Evolutionary conservation across 805 yeast species (phyloP).

Genomic region (Lipomyces yamadae): DNA sequence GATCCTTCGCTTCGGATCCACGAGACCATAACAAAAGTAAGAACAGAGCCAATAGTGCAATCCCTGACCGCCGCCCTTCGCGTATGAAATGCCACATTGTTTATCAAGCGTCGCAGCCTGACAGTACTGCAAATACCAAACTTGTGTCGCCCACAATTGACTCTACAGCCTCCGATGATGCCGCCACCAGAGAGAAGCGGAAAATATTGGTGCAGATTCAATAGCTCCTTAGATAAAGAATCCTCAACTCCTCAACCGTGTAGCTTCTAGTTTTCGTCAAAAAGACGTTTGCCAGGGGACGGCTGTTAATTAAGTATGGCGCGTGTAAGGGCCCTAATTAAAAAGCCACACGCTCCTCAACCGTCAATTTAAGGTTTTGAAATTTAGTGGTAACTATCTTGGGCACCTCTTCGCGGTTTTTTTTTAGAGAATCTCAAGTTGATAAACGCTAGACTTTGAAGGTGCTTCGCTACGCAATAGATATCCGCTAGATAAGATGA

Average conservation of each 20-base stretch:
- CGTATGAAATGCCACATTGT: background rate
- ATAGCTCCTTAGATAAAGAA: background rate
- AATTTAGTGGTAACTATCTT: no score
- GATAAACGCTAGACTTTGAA: no score
- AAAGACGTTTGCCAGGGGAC: no score
- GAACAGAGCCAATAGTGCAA: background rate
- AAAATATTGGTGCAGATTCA: background rate
- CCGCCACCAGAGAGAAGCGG: background rate
- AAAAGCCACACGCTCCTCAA: no score
- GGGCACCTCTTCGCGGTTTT: no score
- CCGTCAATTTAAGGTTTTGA: no score
- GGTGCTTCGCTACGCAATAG: no score
- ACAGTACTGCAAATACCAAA: background rate
- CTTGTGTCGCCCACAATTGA: background rate
- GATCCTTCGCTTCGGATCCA: slow-evolving; percentile 22
- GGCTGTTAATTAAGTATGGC: no score
- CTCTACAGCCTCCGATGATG: background rate
- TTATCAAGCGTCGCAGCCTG: background rate
- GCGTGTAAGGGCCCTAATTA: no score
- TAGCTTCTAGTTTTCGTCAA: no score
- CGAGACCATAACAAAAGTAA: background rate
- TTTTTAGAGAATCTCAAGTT: no score
- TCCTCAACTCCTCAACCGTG: background rate
- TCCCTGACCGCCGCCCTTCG: background rate
- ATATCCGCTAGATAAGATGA: no score